A percentile compares a stretch with the other conserved stretches of the same genome.
Evolutionary conservation across 176 grass and related monocot genomes (phyloP).

Genomic region (Themeda triandra): DNA sequence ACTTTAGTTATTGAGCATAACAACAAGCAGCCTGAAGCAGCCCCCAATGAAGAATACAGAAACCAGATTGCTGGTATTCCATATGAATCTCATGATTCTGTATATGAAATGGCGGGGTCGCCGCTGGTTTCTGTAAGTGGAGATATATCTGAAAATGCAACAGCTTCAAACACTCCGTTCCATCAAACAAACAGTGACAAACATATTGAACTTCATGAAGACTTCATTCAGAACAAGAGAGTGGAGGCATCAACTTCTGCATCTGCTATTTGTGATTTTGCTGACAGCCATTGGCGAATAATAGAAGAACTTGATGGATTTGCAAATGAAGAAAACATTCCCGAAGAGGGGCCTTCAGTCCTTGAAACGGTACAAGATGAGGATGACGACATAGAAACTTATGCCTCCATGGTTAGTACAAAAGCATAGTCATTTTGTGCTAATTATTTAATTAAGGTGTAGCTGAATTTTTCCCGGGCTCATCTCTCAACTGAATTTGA

Average conservation of each 20-base stretch:
- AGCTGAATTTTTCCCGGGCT: background rate
- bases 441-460: background rate
- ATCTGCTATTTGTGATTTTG: background rate
- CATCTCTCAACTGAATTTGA: constrained; percentile 13
- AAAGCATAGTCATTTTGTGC: background rate
- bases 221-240: background rate
- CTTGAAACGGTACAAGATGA: background rate
- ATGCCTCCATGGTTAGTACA: constrained; percentile 7
- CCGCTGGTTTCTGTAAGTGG: background rate
- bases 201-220: background rate
- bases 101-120: background rate
- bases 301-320: background rate
- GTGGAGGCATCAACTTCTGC: background rate
- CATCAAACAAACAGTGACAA: background rate
- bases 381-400: background rate
- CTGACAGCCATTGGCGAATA: background rate
- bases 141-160: background rate
- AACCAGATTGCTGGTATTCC: background rate
- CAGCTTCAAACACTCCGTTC: background rate
- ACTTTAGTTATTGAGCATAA: background rate
- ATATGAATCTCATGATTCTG: background rate
- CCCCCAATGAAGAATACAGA: background rate
- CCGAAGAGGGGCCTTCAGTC: background rate
- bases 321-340: background rate
- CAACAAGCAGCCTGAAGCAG: background rate